Evolutionary conservation across 208 protist genomes (phyloP), one percentile per base, ranked within the genome.

Genomic region (Leishmania tarentolae): DNA sequence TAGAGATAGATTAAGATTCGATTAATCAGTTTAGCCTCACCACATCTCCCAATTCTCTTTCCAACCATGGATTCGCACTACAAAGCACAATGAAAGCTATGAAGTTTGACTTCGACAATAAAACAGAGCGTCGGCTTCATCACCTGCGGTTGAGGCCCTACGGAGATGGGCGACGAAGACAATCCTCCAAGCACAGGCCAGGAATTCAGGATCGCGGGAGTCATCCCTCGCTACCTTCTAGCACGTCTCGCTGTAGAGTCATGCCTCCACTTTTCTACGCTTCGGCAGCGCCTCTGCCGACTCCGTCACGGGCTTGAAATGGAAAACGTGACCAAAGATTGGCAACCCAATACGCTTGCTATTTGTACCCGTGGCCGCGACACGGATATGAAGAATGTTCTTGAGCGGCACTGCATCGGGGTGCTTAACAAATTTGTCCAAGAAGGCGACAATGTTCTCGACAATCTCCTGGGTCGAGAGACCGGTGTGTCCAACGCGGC

Each of bases 371-470:
- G 92, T 95, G 80, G 83, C 90, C 50, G 92, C 86, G 2, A 97
- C 93, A 66, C 94, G 92, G 37, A 97, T 92, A 71, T 94, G 94
- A 65, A 97, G 83, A 52, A 97, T 91, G 79, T 89, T 77, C 50
- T 86, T 83, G 8, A 90, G 76, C 63, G 85, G 82, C 0, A 83
- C 86, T 24, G 82, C 94, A 56, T 96, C 88, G 24, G 87, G 82
- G 68, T 95, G 91, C 28, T 72, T 85, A 6, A 88, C 91, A 53
- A 97, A 79, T 66, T 91, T 86, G 15, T 88, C 81, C 75, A 98
- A 69, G 75, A 96, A 94, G 3, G 86, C 82, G 31, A 76, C 65
- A 73, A 96, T 82, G 83, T 98, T 98, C 61, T 96, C 92, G 2
- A 91, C 83, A 59, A 98, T 83, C 57, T 91, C 70, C 57, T 87